These are phyloP conservation scores for Aspergillus leporis DNA, from an alignment of 495 filamentous ascomycete genomes.

Conservation along the genomic window DNA sequence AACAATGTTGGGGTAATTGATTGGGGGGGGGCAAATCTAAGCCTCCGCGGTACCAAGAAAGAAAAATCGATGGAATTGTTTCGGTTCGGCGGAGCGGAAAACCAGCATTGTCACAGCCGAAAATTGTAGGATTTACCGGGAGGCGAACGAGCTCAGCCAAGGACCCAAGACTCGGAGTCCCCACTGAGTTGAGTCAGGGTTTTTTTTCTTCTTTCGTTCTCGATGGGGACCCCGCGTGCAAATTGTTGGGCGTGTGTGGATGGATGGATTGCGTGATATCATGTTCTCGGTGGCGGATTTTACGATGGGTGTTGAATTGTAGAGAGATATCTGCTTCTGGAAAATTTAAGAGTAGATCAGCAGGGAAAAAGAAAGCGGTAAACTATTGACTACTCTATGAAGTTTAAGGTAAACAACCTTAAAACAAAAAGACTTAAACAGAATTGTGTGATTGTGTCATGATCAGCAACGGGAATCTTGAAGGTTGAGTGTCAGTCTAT, in stretches of 20 bases:
- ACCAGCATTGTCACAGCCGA: not conserved
- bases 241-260: no score
- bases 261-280: not conserved
- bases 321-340: not conserved
- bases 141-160: not conserved
- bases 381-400: not conserved
- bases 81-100: conserved; percentile 32
- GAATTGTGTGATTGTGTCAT: not conserved
- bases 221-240: not conserved
- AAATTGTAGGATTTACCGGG: not conserved
- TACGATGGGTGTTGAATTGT: not conserved
- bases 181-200: not conserved
- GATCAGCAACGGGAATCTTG: not conserved
- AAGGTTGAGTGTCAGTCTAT: not conserved
- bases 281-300: not conserved
- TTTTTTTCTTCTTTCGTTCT: not conserved
- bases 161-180: not conserved
- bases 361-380: not conserved
- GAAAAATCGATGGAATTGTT: not conserved
- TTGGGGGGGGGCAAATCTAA: not conserved
- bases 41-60: not conserved
- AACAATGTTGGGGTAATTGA: not conserved
- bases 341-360: not conserved
- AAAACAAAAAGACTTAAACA: not conserved
- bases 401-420: conserved; percentile 1